Base-by-base conservation (phyloP, 108 stramenopile species). In the Aurantiochytrium sp. region DNA sequence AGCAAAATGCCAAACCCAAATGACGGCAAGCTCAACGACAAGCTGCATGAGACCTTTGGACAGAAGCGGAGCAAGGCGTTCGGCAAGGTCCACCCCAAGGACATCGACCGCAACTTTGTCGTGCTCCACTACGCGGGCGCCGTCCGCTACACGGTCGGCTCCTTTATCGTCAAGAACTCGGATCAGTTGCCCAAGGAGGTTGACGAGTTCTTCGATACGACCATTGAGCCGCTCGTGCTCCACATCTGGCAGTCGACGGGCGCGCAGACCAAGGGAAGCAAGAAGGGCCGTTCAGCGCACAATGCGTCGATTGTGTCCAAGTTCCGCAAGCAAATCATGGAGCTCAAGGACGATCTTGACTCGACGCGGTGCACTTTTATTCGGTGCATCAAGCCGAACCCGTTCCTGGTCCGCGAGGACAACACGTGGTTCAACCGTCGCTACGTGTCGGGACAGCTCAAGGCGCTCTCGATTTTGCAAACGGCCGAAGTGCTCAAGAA, bases 321-420 rank as follows among this genome's bases (percentile, higher is more conserved):
- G 88, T 99, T 99, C 91, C 95, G 96, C 87, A 53, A 90, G 25
- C 35, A 57, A 16, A 91, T 91, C 43, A 28, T 60, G 28, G 88
- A 89, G 0, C 76, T 91, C 47, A 91, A 73, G 64, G 44, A 44
- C 19, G 12, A 58, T 6, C 88, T 91, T n/a, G 49, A 73, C 58
- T 28, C 88, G 35, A 91, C 90, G 29, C 29, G 29, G 55, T 91
- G 90, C 88, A 44, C 59, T 5, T 91, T 91, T 72, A 92, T 93
- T 28, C 88, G 93, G 49, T 93, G 93, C 59, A 93, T 93, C 87
- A 93, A 93, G 89, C 93, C 93, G 16, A 93, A 93, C 90, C 44
- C 88, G 21, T 60, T n/a, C 58, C 88, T 93, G 93, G 58, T 49
- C 28, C 90, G 92, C 6, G 91, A 90, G 19, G 55, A 89, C 60